These are phyloP conservation scores for Skeletonema marinoi DNA, from an alignment of 108 stramenopile genomes.

Conservation along the genomic window DNA sequence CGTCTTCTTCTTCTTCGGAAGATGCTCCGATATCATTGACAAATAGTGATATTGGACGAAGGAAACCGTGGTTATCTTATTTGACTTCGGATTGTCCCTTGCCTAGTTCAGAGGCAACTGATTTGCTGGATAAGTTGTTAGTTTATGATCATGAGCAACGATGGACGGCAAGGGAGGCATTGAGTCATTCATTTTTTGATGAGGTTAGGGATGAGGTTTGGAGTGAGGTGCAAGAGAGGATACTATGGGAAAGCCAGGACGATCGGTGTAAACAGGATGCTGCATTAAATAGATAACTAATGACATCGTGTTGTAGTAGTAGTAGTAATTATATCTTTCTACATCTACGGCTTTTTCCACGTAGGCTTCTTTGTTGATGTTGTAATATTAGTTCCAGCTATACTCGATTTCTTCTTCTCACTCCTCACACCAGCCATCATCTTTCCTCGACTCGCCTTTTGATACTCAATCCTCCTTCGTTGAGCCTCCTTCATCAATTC, in stretches of 20 bases:
- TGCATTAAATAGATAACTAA: too few relatives aligned
- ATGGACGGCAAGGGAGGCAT: conserved; percentile 83
- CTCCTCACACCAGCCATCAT: conserved; percentile 20
- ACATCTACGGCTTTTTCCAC: conserved; percentile 37
- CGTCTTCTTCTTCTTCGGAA: conserved; percentile 11
- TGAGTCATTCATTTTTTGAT: conserved; percentile 87
- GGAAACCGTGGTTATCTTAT: conserved; percentile 45
- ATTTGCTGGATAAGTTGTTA: conserved; percentile 75
- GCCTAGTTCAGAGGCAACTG: conserved; percentile 65
- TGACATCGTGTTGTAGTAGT: too few relatives aligned
- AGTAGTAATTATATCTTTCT: background rate
- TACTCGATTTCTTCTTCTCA: background rate
- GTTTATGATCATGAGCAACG: conserved; percentile 83
- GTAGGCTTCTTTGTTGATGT: conserved; percentile 6
- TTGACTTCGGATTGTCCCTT: conserved; percentile 34
- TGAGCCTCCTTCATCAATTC: conserved; percentile 22
- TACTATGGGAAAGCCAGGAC: conserved; percentile 34
- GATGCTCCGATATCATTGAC: conserved; percentile 3
- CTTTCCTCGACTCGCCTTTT: conserved; percentile 7
- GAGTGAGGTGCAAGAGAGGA: conserved; percentile 43
- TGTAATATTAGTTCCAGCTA: background rate
- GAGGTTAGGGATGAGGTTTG: conserved; percentile 63
- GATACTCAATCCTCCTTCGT: background rate
- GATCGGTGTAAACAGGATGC: background rate
- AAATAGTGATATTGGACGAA: conserved; percentile 24